phyloP scores from a whole-genome alignment of 2,329 filamentous ascomycete genomes.

The Claviceps digitariae region DNA sequence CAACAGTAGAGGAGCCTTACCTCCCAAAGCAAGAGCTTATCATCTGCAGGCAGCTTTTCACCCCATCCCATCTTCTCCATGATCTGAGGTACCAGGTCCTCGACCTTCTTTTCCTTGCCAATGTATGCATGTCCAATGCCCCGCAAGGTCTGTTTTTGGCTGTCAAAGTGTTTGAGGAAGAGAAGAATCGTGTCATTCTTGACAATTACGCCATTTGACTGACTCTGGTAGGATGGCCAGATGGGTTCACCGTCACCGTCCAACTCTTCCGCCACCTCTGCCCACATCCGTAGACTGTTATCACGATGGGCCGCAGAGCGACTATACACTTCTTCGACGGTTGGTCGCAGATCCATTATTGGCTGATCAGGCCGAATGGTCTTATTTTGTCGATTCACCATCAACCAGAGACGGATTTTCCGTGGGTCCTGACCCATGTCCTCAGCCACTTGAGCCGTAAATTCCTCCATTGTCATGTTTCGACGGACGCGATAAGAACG shows the following conservation, averaged over 20 bases:
- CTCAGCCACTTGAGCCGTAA: slow-evolving; percentile 55
- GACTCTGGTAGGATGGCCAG: slow-evolving; percentile 53
- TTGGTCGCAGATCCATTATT: slow-evolving; percentile 63
- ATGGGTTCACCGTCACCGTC: slow-evolving; percentile 53
- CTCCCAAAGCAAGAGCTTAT: slow-evolving; percentile 64
- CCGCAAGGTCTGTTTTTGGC: slow-evolving; percentile 56
- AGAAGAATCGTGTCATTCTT: slow-evolving; percentile 61
- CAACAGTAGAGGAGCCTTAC: slow-evolving; percentile 20
- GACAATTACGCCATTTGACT: slow-evolving; percentile 40
- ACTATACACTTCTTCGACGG: slow-evolving; percentile 54
- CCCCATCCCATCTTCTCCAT: slow-evolving; percentile 77
- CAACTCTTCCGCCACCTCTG: slow-evolving; percentile 60
- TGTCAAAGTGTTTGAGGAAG: slow-evolving; percentile 87
- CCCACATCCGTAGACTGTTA: slow-evolving; percentile 70
- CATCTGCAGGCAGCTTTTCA: slow-evolving; percentile 50
- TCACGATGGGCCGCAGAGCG: slow-evolving; percentile 47
- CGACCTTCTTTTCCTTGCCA: slow-evolving; percentile 73
- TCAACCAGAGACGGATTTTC: slow-evolving; percentile 76
- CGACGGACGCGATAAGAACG: slow-evolving; percentile 60
- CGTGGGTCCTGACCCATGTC: slow-evolving; percentile 56
- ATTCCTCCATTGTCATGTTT: slow-evolving; percentile 61
- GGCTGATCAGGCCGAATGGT: slow-evolving; percentile 84
- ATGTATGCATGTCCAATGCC: slow-evolving; percentile 81
- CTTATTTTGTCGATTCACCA: slow-evolving; percentile 98
- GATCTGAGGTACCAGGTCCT: slow-evolving; percentile 68